A percentile compares a stretch with the other conserved stretches of the same genome.
These are phyloP conservation scores for Adansonia rubrostipa DNA, from an alignment of 441 rosid species.

Conservation along the genomic window DNA sequence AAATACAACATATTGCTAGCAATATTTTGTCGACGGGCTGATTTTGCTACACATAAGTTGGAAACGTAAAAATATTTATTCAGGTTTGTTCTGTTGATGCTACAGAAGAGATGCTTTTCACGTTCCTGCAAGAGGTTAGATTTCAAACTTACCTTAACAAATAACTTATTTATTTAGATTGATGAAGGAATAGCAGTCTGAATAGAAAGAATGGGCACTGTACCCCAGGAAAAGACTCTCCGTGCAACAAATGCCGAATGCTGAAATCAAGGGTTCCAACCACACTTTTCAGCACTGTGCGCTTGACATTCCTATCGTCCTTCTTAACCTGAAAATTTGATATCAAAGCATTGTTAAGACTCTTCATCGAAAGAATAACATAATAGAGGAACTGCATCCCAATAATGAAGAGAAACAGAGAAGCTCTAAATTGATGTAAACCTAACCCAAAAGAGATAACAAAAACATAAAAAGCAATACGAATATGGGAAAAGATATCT, in stretches of 20 bases:
- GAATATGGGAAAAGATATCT: neutral
- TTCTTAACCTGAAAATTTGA: conserved; percentile 61
- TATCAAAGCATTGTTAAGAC: conserved; percentile 15
- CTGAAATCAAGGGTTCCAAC: conserved; percentile 91
- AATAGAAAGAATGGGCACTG: conserved; percentile 13
- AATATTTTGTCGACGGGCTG: conserved; percentile 83
- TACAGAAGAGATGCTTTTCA: conserved; percentile 58
- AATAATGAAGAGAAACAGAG: conserved; percentile 18
- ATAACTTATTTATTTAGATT: neutral
- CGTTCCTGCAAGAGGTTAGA: conserved; percentile 54
- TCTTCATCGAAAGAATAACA: neutral
- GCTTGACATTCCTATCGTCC: conserved; percentile 58
- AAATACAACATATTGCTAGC: conserved; percentile 79
- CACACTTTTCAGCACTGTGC: conserved; percentile 72
- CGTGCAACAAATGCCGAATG: conserved; percentile 60
- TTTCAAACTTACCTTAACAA: conserved; percentile 7
- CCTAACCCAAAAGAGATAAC: conserved; percentile 1
- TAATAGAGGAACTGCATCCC: neutral
- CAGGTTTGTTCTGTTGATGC: conserved; percentile 43
- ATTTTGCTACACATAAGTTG: conserved; percentile 75
- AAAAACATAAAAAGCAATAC: conserved; percentile 14
- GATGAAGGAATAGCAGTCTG: conserved; percentile 17
- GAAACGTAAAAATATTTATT: conserved; percentile 71
- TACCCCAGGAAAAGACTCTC: conserved; percentile 93
- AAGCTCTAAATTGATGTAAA: neutral